A percentile compares a stretch with the other conserved stretches of the same genome.
Conservation (phyloP, 257 asterid species). For the Plantago ovata region DNA sequence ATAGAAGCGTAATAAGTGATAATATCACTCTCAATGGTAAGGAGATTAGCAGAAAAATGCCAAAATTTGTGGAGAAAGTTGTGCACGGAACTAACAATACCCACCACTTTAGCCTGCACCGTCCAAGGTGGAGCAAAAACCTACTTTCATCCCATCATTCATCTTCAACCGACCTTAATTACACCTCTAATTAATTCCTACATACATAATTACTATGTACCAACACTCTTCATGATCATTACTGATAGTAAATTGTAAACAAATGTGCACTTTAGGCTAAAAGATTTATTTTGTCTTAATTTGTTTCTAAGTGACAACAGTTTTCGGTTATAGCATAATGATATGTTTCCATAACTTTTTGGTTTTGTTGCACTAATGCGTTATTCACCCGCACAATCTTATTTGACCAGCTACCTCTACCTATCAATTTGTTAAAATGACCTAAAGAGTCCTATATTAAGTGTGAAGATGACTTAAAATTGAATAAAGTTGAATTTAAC, state of each 20-base stretch:
- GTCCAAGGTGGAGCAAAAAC: constrained; percentile 9
- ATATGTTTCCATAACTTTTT: too few relatives aligned
- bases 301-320: neutral
- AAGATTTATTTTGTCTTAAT: neutral
- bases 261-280: too few relatives aligned
- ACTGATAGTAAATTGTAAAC: neutral
- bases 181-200: neutral
- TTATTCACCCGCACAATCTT: too few relatives aligned
- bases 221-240: neutral
- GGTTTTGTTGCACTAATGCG: too few relatives aligned
- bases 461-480: too few relatives aligned
- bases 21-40: constrained; percentile 6
- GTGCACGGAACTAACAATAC: neutral
- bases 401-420: too few relatives aligned
- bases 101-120: constrained; percentile 6
- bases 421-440: too few relatives aligned
- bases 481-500: too few relatives aligned
- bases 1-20: neutral
- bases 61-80: constrained; percentile 2
- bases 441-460: too few relatives aligned
- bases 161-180: neutral
- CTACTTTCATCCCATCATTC: neutral
- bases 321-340: too few relatives aligned
- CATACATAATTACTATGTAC: neutral
- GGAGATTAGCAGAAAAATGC: neutral